Percentiles rank a stretch among this genome's conserved stretches.
phyloP scores from a whole-genome alignment of 2,329 filamentous ascomycete species.

The Ophiosphaerella korrae region DNA sequence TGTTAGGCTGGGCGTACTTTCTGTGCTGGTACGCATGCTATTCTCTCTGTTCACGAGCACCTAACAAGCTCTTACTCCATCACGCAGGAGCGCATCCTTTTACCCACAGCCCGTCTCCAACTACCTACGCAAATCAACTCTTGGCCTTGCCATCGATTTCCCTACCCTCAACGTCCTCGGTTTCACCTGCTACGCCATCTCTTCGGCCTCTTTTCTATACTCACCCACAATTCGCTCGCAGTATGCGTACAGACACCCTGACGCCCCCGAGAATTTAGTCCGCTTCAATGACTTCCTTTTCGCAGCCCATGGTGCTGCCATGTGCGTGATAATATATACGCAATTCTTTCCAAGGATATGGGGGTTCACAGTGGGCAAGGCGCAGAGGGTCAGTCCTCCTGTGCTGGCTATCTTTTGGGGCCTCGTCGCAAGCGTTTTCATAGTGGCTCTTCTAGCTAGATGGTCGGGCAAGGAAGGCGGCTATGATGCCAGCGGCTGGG shows the following conservation, averaged over 20 bases:
- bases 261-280: slow-evolving; percentile 78
- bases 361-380: slow-evolving; percentile 69
- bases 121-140: slow-evolving; percentile 74
- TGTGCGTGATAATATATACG: slow-evolving; percentile 74
- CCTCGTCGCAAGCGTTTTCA: slow-evolving; percentile 62
- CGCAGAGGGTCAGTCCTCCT: slow-evolving; percentile 61
- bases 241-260: slow-evolving; percentile 79
- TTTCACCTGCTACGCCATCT: slow-evolving; percentile 76
- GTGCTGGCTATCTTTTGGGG: slow-evolving; percentile 74
- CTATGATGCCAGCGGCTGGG: slow-evolving; percentile 59
- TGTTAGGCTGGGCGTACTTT: slow-evolving; percentile 47
- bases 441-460: slow-evolving; percentile 55
- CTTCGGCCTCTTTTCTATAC: slow-evolving; percentile 76
- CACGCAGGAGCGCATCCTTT: slow-evolving; percentile 77
- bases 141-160: slow-evolving; percentile 86
- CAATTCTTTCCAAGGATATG: slow-evolving; percentile 77
- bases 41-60: neutral
- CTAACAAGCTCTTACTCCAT: slow-evolving; percentile 1
- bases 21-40: slow-evolving; percentile 35
- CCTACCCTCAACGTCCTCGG: slow-evolving; percentile 75
- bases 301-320: slow-evolving; percentile 76
- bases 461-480: slow-evolving; percentile 49
- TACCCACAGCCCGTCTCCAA: slow-evolving; percentile 90
- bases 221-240: slow-evolving; percentile 77
- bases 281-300: slow-evolving; percentile 90